Evolutionary conservation across 2,329 filamentous ascomycete genomes (phyloP), one percentile per base, ranked within the genome.

Genomic region (Aspergillus costaricaensis): DNA sequence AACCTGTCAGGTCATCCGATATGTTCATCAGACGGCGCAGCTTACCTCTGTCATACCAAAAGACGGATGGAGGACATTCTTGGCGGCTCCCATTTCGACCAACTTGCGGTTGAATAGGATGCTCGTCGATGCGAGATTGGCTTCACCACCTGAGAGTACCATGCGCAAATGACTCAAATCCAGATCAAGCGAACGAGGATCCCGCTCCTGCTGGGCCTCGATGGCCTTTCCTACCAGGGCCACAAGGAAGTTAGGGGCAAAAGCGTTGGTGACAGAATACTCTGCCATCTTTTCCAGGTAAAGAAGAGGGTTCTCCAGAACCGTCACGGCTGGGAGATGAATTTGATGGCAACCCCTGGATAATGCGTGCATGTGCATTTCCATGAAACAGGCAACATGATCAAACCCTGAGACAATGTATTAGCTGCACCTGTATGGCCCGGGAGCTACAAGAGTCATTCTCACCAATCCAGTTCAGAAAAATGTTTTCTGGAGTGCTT

Each of bases 341-440:
- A 70, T 55, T 54, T 70, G 68, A 12, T 69, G 60, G 9, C 44
- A 54, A 14, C 62, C 60, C 15, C 61, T 49, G 23, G 50, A 65
- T 32, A 71, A 81, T 1, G 83, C 81, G 15, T 79, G 78, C 0
- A 86, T 67, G 62, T 86, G 84, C 12, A 82, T 79, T 55, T 86
- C 81, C 2, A 76, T 72, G 5, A 87, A 70, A 61, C 74, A 79
- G 0, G 80, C 84, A 12, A 85, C 83, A 60, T 86, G 85, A 60
- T 86, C 83, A 7, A 86, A 70, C 1, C 47, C 47, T 50, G 5
- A 14, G 15, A 49, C 21, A 12, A 10, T 10, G 10, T 25, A 15
- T 49, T 23, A 49, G 44, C 5, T 15, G 9, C 6, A 12, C 44
- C 21, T 49, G 6, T 27, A 27, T 5, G 14, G 9, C 27, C 10